phyloP scores from a whole-genome alignment of 495 filamentous ascomycete species.

The Daldinia bambusicola region DNA sequence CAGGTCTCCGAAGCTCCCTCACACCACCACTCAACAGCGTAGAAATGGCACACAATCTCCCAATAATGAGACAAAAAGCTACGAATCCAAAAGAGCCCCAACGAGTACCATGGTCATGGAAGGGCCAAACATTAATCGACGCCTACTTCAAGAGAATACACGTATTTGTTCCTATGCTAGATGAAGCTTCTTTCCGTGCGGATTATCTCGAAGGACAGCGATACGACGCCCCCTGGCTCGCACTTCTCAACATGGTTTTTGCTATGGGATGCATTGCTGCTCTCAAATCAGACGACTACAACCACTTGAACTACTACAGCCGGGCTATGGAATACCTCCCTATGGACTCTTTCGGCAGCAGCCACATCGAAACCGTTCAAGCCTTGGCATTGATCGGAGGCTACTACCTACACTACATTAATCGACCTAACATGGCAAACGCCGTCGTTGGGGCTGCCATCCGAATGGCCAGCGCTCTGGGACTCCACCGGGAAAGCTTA shows the following conservation, averaged over 20 bases:
- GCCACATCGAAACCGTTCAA: conserved; percentile 76
- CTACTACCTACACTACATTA: conserved; percentile 83
- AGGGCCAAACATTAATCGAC: conserved; percentile 73
- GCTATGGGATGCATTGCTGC: conserved; percentile 80
- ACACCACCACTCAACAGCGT: conserved; percentile 60
- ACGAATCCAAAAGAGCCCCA: conserved; percentile 60
- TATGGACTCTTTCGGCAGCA: conserved; percentile 74
- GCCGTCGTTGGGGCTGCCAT: conserved; percentile 72
- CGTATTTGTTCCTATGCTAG: conserved; percentile 78
- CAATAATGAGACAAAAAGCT: conserved; percentile 60
- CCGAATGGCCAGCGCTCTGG: conserved; percentile 76
- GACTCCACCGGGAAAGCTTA: conserved; percentile 77
- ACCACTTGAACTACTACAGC: conserved; percentile 77
- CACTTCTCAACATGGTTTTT: conserved; percentile 81
- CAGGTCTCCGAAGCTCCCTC: conserved; percentile 68
- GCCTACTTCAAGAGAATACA: conserved; percentile 83
- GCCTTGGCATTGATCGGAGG: conserved; percentile 76
- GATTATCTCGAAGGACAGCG: conserved; percentile 74
- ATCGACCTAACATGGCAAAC: conserved; percentile 80
- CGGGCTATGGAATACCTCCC: conserved; percentile 74
- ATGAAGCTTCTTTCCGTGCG: conserved; percentile 77
- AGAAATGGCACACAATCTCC: conserved; percentile 59
- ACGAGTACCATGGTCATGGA: conserved; percentile 66
- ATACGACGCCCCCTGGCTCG: conserved; percentile 77
- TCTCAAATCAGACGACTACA: conserved; percentile 73